These are phyloP conservation scores for Naganishia antarctica DNA, from an alignment of 768 basidiomycete species.

Conservation along the genomic window DNA sequence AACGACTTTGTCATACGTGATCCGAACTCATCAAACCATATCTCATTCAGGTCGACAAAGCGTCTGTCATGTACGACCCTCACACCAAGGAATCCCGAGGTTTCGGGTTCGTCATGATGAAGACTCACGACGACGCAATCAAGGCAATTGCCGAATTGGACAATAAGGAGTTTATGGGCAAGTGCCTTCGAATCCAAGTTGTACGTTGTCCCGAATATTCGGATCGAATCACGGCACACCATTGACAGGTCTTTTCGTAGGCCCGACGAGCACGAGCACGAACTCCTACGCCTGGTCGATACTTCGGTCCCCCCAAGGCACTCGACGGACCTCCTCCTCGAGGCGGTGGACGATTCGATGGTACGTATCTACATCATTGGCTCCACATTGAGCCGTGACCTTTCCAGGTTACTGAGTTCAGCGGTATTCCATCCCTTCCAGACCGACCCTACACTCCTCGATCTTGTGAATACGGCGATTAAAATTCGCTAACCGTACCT, in stretches of 20 bases:
- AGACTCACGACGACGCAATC: slow-evolving; percentile 77
- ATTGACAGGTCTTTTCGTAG: slow-evolving; percentile 19
- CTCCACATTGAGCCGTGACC: slow-evolving; percentile 51
- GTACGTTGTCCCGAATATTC: neutral
- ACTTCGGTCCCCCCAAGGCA: slow-evolving; percentile 88
- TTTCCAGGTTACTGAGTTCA: slow-evolving; percentile 13
- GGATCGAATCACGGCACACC: neutral
- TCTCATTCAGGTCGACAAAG: slow-evolving; percentile 58
- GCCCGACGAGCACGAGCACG: slow-evolving; percentile 48
- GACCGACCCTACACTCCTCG: slow-evolving; percentile 85
- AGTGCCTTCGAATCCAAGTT: slow-evolving; percentile 59
- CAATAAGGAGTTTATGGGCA: slow-evolving; percentile 78
- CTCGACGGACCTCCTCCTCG: slow-evolving; percentile 50
- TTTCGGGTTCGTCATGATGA: slow-evolving; percentile 88
- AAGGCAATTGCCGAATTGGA: slow-evolving; percentile 81
- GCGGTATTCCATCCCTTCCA: slow-evolving; percentile 26
- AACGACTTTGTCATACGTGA: neutral
- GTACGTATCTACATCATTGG: slow-evolving; percentile 37
- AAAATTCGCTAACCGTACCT: neutral
- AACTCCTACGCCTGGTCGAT: slow-evolving; percentile 78
- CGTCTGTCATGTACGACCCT: slow-evolving; percentile 64
- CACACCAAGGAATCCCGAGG: slow-evolving; percentile 68
- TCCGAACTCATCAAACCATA: neutral
- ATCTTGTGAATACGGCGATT: slow-evolving; percentile 52
- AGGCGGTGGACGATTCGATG: slow-evolving; percentile 31